phyloP scores from a whole-genome alignment of 257 asterid species.

The Fraxinus quadrangulata region DNA sequence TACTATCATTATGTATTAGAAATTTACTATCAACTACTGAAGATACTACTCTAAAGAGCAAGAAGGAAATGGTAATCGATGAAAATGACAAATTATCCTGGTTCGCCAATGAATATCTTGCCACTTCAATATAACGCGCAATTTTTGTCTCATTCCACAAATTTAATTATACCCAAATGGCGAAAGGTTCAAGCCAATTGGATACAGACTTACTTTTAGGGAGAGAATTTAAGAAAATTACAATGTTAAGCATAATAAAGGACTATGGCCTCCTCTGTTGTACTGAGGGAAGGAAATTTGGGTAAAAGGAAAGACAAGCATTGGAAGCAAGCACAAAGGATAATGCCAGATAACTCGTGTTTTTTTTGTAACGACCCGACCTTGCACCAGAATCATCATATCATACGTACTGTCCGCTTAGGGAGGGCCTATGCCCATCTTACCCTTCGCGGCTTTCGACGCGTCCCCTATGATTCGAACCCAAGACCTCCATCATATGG shows the following conservation, averaged over 20 bases:
- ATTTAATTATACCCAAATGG: background rate
- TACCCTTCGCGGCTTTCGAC: no score
- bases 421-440: no score
- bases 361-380: no score
- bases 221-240: constrained; percentile 1
- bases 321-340: background rate
- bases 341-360: no score
- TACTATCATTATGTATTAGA: background rate
- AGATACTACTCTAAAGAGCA: background rate
- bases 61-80: background rate
- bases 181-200: background rate
- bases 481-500: no score
- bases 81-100: background rate
- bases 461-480: no score
- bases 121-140: background rate
- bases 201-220: background rate
- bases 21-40: background rate
- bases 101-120: background rate
- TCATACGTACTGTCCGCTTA: no score
- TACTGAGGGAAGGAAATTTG: constrained; percentile 17
- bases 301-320: background rate
- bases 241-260: background rate
- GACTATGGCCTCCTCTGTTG: constrained; percentile 2
- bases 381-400: no score
- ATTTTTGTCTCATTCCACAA: constrained; percentile 7